phyloP scores from a whole-genome alignment of 2,329 filamentous ascomycete genomes.

The Talaromyces funiculosus region DNA sequence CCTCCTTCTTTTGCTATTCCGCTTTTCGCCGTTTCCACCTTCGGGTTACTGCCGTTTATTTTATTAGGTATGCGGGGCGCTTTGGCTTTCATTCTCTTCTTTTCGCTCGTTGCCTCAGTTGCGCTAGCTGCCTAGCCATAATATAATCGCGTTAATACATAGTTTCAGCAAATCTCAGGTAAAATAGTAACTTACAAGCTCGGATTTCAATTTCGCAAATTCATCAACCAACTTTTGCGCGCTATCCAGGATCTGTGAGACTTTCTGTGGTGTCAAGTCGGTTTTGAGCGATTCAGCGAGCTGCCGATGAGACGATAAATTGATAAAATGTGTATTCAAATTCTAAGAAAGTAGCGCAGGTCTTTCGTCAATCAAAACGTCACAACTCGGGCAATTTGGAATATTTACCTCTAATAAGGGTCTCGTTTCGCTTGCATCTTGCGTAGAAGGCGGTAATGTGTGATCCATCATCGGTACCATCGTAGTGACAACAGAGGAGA shows the following conservation, averaged over 20 bases:
- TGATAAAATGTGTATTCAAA: constrained; percentile 21
- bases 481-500: background rate
- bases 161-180: background rate
- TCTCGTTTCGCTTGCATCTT: background rate
- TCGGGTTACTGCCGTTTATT: background rate
- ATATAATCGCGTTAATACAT: background rate
- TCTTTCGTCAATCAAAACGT: background rate
- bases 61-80: background rate
- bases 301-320: constrained; percentile 35
- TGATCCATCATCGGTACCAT: background rate
- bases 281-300: constrained; percentile 32
- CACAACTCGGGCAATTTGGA: background rate
- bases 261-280: constrained; percentile 25
- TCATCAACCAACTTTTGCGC: constrained; percentile 35
- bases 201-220: constrained; percentile 29
- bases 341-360: background rate
- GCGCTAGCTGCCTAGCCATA: background rate
- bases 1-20: background rate
- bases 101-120: background rate
- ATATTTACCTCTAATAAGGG: background rate
- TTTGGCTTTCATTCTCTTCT: background rate
- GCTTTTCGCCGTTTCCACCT: background rate
- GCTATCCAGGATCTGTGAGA: constrained; percentile 35
- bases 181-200: constrained; percentile 26
- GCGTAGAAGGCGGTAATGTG: background rate